Evolutionary conservation across 2,329 filamentous ascomycete genomes (phyloP), one percentile per base, ranked within the genome.

Genomic region (Aureobasidium musti): DNA sequence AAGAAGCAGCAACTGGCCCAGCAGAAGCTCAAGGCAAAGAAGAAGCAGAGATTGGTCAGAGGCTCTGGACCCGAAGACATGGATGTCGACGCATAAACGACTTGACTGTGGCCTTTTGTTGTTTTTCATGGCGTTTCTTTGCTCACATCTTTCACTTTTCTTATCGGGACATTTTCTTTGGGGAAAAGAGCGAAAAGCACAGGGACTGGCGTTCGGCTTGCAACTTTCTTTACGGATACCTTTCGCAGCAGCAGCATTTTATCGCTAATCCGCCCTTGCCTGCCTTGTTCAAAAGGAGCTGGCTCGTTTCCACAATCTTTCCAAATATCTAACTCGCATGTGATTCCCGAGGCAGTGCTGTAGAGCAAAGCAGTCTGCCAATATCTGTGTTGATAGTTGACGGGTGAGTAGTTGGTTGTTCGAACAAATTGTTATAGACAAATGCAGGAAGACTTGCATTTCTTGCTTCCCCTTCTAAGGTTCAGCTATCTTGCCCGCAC

Each of bases 401-500:
- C 45, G 17, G 23, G 14, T 19, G 14, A 49, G 14, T 28, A 26
- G 14, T 19, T 52, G 7, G 6, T 33, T 7, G 13, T 33, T 30
- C n/a, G 26, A 8, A n/a, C 49, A 30, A 28, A 28, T 28, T 5
- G 5, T n/a, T 30, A 52, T 28, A 52, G 49, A 17, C 53, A 57
- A 28, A 26, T 35, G 21, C 35, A 57, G n/a, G 35, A 41, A 19
- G n/a, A 19, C 13, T 2, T 39, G 35, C 53, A 57, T 17, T n/a
- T 57, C 33, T 39, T 35, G 19, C 43, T 47, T 49, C 41, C 41
- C 57, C 43, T 61, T 45, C 43, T 49, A 61, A 19, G 43, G 43
- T 35, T 53, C 64, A 50, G 47, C 85, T 73, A 98, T 95, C 73
- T 88, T 88, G 11, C 95, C 95, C 67, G 96, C 86, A 3, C 94